phyloP scores from a whole-genome alignment of 2,329 filamentous ascomycete species.

The Diplodia corticola region DNA sequence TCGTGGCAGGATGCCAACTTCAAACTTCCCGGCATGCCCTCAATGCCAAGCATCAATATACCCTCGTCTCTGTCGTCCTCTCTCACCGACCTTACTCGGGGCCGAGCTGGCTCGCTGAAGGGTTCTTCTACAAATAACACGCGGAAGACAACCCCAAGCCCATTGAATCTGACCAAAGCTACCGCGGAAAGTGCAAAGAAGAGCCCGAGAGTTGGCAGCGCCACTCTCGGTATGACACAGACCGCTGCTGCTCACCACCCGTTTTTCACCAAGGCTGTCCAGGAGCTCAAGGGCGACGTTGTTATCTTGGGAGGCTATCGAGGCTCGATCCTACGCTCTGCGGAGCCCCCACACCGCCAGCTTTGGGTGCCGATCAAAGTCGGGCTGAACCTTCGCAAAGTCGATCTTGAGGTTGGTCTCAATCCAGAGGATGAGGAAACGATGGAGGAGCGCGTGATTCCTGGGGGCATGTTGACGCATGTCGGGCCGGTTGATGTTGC shows the following conservation, averaged over 20 bases:
- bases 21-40: conserved; percentile 53
- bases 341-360: conserved; percentile 78
- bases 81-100: conserved; percentile 19
- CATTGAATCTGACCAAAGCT: conserved; percentile 5
- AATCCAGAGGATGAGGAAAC: conserved; percentile 77
- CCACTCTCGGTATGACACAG: conserved; percentile 25
- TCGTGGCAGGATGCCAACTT: conserved; percentile 82
- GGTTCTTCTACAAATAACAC: not conserved
- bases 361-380: conserved; percentile 94
- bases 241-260: conserved; percentile 45
- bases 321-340: conserved; percentile 83
- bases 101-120: conserved; percentile 9
- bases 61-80: conserved; percentile 19
- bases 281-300: conserved; percentile 75
- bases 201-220: not conserved
- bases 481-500: conserved; percentile 92
- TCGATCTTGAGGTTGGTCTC: conserved; percentile 84
- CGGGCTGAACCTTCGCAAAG: conserved; percentile 85
- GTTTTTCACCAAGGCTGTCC: conserved; percentile 59
- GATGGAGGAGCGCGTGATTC: conserved; percentile 80
- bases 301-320: conserved; percentile 89
- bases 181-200: conserved; percentile 6
- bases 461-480: conserved; percentile 85
- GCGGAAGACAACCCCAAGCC: conserved; percentile 15
- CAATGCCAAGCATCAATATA: conserved; percentile 43